Conservation (phyloP, 108 stramenopile genomes). For the Tribonema minus region DNA sequence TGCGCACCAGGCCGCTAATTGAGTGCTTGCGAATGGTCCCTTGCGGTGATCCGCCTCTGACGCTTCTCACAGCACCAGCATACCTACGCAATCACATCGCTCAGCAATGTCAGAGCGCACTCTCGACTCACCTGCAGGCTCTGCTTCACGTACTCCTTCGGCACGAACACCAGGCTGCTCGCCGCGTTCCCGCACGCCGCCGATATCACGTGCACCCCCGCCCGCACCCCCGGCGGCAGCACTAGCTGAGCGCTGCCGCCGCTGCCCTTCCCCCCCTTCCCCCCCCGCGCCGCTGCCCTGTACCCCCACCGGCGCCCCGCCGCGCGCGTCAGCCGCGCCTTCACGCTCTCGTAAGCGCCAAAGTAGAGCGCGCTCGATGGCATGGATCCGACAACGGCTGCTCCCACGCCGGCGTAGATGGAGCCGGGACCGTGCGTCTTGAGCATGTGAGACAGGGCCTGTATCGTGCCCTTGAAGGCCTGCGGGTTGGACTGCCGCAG, state of each 20-base stretch:
- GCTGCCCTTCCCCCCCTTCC: not conserved
- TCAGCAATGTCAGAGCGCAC: not conserved
- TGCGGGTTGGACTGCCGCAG: constrained; percentile 33
- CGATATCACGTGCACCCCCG: constrained; percentile 59
- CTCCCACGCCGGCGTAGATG: constrained; percentile 57
- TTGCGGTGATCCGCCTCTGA: no score
- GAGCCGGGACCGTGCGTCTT: not conserved
- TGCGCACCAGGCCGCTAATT: no score
- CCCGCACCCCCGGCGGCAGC: constrained; percentile 18
- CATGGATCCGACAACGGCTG: constrained; percentile 64
- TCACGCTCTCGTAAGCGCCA: constrained; percentile 66
- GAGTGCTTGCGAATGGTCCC: no score
- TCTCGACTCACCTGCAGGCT: constrained; percentile 48
- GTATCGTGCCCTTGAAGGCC: constrained; percentile 8
- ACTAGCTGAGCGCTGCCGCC: not conserved
- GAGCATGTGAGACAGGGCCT: constrained; percentile 15
- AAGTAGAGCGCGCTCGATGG: constrained; percentile 73
- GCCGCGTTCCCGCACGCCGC: constrained; percentile 70
- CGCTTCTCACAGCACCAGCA: no score
- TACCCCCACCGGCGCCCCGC: not conserved
- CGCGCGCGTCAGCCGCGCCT: constrained; percentile 29
- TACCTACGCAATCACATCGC: no score
- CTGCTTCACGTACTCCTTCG: constrained; percentile 72
- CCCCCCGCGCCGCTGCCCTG: no score
- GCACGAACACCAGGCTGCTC: constrained; percentile 65